Percentiles rank a stretch among this genome's conserved stretches.
Evolutionary conservation across 2,329 filamentous ascomycete genomes (phyloP).

Genomic region (Biscogniauxia sp.): DNA sequence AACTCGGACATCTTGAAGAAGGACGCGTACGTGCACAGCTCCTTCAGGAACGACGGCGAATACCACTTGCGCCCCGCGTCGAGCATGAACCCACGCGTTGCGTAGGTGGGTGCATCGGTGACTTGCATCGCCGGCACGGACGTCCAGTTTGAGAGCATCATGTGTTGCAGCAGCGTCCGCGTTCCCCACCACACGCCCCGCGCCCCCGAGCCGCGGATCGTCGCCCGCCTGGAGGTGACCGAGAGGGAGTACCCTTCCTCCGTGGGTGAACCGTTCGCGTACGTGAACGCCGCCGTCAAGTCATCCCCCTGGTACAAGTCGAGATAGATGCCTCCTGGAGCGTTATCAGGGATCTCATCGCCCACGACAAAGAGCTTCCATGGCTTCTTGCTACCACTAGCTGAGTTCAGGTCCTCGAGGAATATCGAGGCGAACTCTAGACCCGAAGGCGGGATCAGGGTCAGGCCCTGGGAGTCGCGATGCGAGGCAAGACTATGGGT

Average conservation of each 20-base stretch:
- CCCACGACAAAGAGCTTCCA: slow-evolving; percentile 42
- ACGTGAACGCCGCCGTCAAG: slow-evolving; percentile 33
- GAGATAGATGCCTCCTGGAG: slow-evolving; percentile 41
- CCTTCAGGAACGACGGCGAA: slow-evolving; percentile 38
- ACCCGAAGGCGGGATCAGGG: slow-evolving; percentile 49
- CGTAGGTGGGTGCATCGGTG: slow-evolving; percentile 42
- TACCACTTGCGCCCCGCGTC: slow-evolving; percentile 46
- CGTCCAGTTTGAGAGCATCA: slow-evolving; percentile 33
- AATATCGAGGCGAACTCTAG: slow-evolving; percentile 49
- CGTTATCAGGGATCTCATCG: slow-evolving; percentile 27
- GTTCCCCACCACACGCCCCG: slow-evolving; percentile 48
- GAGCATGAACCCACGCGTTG: slow-evolving; percentile 43
- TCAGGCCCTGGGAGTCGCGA: slow-evolving; percentile 45
- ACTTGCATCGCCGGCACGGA: slow-evolving; percentile 29
- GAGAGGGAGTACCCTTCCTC: slow-evolving; percentile 50
- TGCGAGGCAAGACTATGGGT: slow-evolving; percentile 36
- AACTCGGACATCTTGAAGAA: slow-evolving; percentile 50
- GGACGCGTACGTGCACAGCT: slow-evolving; percentile 42
- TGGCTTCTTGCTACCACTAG: slow-evolving; percentile 39
- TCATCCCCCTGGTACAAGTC: slow-evolving; percentile 30
- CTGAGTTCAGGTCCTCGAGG: slow-evolving; percentile 39
- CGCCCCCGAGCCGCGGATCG: slow-evolving; percentile 41
- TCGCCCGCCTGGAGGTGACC: slow-evolving; percentile 32
- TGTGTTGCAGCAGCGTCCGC: slow-evolving; percentile 42
- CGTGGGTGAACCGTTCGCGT: slow-evolving; percentile 45